Base-by-base conservation (phyloP, 176 grass and related monocot species). In the Paspalum vaginatum region DNA sequence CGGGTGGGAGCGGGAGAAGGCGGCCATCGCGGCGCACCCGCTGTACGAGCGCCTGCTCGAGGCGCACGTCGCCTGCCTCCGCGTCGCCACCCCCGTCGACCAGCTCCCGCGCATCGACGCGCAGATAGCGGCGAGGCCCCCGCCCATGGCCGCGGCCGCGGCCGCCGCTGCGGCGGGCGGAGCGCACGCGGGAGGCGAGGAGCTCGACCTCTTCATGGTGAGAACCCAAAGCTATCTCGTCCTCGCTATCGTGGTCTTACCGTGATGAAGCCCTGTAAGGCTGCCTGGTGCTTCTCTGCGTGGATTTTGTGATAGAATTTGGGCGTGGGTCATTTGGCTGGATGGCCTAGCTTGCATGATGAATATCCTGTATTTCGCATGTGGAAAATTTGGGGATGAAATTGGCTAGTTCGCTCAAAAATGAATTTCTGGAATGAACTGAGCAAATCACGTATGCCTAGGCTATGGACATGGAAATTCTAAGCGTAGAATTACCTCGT, bases 171-270 rank as follows among this genome's bases (percentile, higher is more conserved):
- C 82, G 7, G 79, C 58, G 3, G 70, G 65, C 7, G 90, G 84
- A 1, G 65, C 69, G 2, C 85, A 81, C 13, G 54, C 89, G n/a
- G 79, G 86, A 0, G 81, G 85, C 79, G 91, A 99, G 74, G 97
- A 99, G 85, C 97, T 99, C 78, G 97, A 99, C 66, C 90, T 96
- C 64, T 99, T 99, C 87, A 99, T 99, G 97, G 97, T 93, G 43
- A 86, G 67, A 43, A 20, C 18, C 9, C 10, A 10, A 42, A n/a
- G 8, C 60, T 12, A 8, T 25, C 13, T 17, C 55, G 57, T 24
- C 61, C 25, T 53, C 15, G 13, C 5, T 20, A 18, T 12, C 46
- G 12, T 10, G 7, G 11, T 5, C 37, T 25, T 38, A 37, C 25
- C 15, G 1, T 50, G 18, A 43, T 13, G 65, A 53, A 62, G 42